Percentiles rank a stretch among this genome's conserved stretches.
These are phyloP conservation scores for Lithocarpus polystachyus DNA, from an alignment of 306 rosid species.

Conservation along the genomic window DNA sequence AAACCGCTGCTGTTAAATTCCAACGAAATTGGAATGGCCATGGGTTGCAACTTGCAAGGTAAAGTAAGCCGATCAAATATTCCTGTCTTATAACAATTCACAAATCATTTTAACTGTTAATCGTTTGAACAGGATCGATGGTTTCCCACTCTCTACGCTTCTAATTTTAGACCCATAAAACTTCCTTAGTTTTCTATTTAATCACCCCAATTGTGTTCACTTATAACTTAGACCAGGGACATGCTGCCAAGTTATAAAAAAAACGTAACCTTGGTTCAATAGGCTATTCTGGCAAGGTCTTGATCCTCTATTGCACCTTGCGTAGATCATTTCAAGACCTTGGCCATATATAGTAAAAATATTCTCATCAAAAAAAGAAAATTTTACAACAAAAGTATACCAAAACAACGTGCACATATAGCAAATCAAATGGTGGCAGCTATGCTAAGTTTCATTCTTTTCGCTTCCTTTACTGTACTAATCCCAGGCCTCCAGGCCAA, in stretches of 20 bases:
- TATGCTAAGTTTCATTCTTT: conserved; percentile 29
- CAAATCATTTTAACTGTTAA: background rate
- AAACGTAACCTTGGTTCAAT: conserved; percentile 11
- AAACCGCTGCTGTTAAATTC: background rate
- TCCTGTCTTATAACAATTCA: background rate
- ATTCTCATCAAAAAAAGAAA: background rate
- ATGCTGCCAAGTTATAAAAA: background rate
- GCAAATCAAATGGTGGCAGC: conserved; percentile 27
- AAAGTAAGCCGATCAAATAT: too few species aligned
- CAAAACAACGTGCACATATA: background rate
- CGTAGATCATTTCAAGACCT: conserved; percentile 18
- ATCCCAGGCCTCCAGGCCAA: conserved; percentile 55
- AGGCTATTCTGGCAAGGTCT: conserved; percentile 35
- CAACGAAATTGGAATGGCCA: background rate
- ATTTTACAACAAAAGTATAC: background rate
- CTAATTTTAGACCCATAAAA: conserved; percentile 29
- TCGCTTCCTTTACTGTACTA: conserved; percentile 38
- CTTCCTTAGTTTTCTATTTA: conserved; percentile 23
- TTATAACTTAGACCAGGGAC: background rate
- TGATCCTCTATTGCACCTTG: background rate
- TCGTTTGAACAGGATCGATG: conserved; percentile 10
- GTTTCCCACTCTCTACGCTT: conserved; percentile 24
- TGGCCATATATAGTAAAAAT: conserved; percentile 6
- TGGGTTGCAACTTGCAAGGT: background rate
- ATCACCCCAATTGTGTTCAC: background rate